These are phyloP conservation scores for Endoconidiophora laricicola DNA, from an alignment of 2,329 filamentous ascomycete genomes.

Conservation along the genomic window DNA sequence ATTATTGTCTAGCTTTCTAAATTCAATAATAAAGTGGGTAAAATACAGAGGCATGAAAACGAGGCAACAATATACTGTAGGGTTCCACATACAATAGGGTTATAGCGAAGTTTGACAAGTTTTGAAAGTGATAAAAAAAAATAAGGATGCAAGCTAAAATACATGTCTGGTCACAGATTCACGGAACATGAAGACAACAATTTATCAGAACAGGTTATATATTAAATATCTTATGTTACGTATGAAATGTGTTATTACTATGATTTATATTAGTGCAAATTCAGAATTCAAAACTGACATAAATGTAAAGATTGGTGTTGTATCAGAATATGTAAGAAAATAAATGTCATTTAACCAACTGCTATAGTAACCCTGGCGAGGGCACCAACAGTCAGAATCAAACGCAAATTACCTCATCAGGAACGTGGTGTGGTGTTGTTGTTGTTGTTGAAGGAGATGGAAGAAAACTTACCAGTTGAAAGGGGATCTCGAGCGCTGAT, in stretches of 20 bases:
- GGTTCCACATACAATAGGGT: neutral
- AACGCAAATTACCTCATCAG: conserved; percentile 99
- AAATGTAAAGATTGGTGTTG: neutral
- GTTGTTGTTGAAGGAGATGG: conserved; percentile 7
- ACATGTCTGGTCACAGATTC: too few relatives aligned
- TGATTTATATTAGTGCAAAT: neutral
- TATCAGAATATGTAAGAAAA: conserved; percentile 98
- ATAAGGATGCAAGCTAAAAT: too few relatives aligned
- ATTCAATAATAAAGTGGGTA: neutral
- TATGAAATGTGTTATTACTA: neutral
- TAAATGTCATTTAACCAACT: conserved; percentile 67
- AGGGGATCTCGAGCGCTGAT: too few relatives aligned
- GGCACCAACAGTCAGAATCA: conserved; percentile 72
- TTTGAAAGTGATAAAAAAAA: too few relatives aligned
- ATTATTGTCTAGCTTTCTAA: neutral
- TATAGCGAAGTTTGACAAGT: too few relatives aligned
- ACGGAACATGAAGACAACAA: too few relatives aligned
- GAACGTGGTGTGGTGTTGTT: conserved; percentile 15
- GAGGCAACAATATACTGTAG: too few relatives aligned
- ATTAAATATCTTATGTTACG: too few relatives aligned
- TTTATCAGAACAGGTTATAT: too few relatives aligned
- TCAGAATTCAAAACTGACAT: neutral
- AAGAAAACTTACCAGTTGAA: conserved; percentile 14
- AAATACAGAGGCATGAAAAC: neutral
- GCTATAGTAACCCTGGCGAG: conserved; percentile 82